A percentile compares a stretch with the other conserved stretches of the same genome.
Evolutionary conservation across 305 asterid genomes (phyloP).

Genomic region (Coffea humblotiana): DNA sequence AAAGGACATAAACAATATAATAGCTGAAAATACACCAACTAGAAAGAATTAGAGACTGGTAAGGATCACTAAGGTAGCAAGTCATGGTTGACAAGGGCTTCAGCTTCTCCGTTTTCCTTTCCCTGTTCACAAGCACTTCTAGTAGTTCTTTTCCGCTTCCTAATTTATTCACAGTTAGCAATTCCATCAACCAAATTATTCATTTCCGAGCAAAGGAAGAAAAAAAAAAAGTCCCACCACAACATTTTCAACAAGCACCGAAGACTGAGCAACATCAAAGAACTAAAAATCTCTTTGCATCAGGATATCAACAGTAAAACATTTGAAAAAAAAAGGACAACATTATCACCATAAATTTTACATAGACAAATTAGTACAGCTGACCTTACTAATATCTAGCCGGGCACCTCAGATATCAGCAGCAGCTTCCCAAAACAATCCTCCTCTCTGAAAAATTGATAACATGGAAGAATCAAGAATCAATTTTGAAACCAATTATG

Average conservation of each 20-base stretch:
- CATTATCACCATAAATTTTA: neutral
- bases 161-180: neutral
- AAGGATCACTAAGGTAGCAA: neutral
- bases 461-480: slow-evolving; percentile 7
- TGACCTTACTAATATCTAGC: neutral
- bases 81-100: neutral
- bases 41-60: neutral
- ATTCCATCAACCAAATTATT: neutral
- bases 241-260: neutral
- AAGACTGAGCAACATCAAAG: neutral
- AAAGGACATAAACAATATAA: neutral
- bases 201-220: neutral
- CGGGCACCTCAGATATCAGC: slow-evolving; percentile 9
- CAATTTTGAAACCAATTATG: slow-evolving; percentile 4
- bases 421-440: neutral
- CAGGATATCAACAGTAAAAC: neutral
- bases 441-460: neutral
- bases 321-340: neutral
- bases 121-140: neutral
- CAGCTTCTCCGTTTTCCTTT: neutral
- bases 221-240: neutral
- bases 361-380: neutral
- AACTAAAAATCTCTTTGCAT: neutral
- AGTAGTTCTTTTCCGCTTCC: neutral
- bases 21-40: neutral